phyloP scores from a whole-genome alignment of 2,329 filamentous ascomycete genomes.

The Zarea fungicola region DNA sequence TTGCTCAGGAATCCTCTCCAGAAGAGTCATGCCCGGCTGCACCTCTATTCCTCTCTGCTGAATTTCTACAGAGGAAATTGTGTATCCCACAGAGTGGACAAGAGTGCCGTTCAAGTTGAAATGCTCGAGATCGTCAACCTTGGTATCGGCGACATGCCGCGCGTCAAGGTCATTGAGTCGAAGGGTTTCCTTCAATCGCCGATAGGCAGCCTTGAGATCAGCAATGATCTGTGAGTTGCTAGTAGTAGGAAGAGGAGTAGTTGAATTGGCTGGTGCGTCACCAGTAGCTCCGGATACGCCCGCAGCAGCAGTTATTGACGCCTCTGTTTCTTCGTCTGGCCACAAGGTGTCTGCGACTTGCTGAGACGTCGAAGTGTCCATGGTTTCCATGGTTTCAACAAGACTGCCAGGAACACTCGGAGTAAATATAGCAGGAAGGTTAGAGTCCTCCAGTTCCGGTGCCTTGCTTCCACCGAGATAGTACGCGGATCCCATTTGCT shows the following conservation, averaged over 20 bases:
- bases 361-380: slow-evolving; percentile 35
- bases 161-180: slow-evolving; percentile 47
- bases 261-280: slow-evolving; percentile 21
- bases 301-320: slow-evolving; percentile 34
- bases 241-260: slow-evolving; percentile 2
- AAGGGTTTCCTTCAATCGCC: slow-evolving; percentile 54
- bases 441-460: slow-evolving; percentile 27
- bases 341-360: slow-evolving; percentile 36
- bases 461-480: slow-evolving; percentile 37
- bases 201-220: slow-evolving; percentile 57
- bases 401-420: slow-evolving; percentile 35
- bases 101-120: slow-evolving; percentile 54
- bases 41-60: slow-evolving; percentile 80
- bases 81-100: slow-evolving; percentile 67
- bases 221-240: slow-evolving; percentile 32
- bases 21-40: slow-evolving; percentile 65
- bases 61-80: slow-evolving; percentile 85
- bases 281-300: slow-evolving; percentile 38
- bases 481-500: slow-evolving; percentile 45
- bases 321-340: slow-evolving; percentile 31
- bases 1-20: slow-evolving; percentile 81
- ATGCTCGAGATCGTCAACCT: slow-evolving; percentile 34
- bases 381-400: slow-evolving; percentile 29
- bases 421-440: slow-evolving; percentile 26
- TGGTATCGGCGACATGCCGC: slow-evolving; percentile 28